These are phyloP conservation scores for Colletotrichum noveboracense DNA, from an alignment of 2,329 filamentous ascomycete genomes.

Conservation along the genomic window DNA sequence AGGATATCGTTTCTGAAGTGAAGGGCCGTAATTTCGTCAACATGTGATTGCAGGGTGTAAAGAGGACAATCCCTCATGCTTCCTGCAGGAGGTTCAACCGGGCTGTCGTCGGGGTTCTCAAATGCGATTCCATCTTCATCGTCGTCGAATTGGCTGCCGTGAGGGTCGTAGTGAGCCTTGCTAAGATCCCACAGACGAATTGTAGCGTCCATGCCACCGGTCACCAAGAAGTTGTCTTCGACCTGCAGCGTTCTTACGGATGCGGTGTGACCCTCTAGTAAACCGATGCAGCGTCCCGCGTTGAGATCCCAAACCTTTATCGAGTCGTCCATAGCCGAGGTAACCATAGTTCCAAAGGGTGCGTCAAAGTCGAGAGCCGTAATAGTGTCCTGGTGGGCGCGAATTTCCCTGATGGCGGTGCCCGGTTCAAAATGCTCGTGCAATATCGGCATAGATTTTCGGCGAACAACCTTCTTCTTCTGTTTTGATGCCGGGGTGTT, in stretches of 20 bases:
- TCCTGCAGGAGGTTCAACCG: constrained; percentile 73
- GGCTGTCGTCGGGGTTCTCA: constrained; percentile 71
- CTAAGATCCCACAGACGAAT: constrained; percentile 95
- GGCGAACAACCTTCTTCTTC: constrained; percentile 63
- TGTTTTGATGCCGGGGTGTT: constrained; percentile 56
- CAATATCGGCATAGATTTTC: constrained; percentile 90
- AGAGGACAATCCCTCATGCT: constrained; percentile 90
- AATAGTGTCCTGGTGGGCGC: constrained; percentile 86
- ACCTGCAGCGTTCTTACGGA: constrained; percentile 93
- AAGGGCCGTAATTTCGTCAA: constrained; percentile 92
- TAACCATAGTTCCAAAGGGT: constrained; percentile 96
- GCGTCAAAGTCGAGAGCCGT: constrained; percentile 95
- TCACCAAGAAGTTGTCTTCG: constrained; percentile 93
- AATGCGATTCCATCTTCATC: constrained; percentile 74
- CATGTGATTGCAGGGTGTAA: constrained; percentile 87
- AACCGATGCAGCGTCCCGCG: constrained; percentile 87
- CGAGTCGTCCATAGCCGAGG: constrained; percentile 89
- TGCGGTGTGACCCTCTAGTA: constrained; percentile 91
- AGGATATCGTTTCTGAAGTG: constrained; percentile 89
- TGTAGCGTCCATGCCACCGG: constrained; percentile 92
- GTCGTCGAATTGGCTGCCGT: constrained; percentile 62
- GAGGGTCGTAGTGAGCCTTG: constrained; percentile 82
- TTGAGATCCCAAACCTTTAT: constrained; percentile 97
- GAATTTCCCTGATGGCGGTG: constrained; percentile 84
- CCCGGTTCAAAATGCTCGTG: constrained; percentile 96